Base-by-base conservation (phyloP, 169 alveolate species). In the Plasmodium blacklocki region DNA sequence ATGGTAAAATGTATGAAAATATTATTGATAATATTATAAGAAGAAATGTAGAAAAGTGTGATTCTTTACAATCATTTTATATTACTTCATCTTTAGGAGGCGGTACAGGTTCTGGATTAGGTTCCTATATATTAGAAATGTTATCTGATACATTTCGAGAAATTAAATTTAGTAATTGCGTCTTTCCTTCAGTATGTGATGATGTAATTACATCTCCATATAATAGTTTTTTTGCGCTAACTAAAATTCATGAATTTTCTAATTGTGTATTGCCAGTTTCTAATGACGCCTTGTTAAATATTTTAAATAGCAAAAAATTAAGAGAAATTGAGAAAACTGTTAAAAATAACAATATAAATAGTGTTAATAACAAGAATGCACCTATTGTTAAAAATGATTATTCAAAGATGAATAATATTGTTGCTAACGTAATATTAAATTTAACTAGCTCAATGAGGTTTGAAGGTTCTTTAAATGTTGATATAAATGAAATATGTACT, bases 61-160 rank as follows among this genome's bases (percentile, higher is more conserved):
- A 98, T 92, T 95, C 98, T n/a, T 92, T 97, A 23, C 98, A 99
- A 92, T 98, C 99, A 60, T 98, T 99, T 91, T 93, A 97, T 88
- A 92, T 98, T 26, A 94, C 98, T 45, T 99, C 98, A 76, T 98
- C 99, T 2, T 95, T 98, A 21, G 99, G 99, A 12, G 99, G 99
- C 18, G 99, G 99, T n/a, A 98, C 99, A 26, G 99, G 99, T 6
- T 95, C 99, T 18, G 99, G 99, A 1, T 91, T 98, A 60, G 99
- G 99, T 43, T 95, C 98, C 50, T 98, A 96, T 91, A 93, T 97
- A 54, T 92, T 98, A 62, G 97, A 96, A 88, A 85, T 96, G 87
- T 70, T 97, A 45, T 96, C 93, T 39, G 99, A 97, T 71, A 89
- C 92, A 39, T 98, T 96, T 73, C 96, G 96, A 2, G 97, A 96